Base-by-base conservation (phyloP, 2,329 filamentous ascomycete species). In the Trichophaea hybrida region DNA sequence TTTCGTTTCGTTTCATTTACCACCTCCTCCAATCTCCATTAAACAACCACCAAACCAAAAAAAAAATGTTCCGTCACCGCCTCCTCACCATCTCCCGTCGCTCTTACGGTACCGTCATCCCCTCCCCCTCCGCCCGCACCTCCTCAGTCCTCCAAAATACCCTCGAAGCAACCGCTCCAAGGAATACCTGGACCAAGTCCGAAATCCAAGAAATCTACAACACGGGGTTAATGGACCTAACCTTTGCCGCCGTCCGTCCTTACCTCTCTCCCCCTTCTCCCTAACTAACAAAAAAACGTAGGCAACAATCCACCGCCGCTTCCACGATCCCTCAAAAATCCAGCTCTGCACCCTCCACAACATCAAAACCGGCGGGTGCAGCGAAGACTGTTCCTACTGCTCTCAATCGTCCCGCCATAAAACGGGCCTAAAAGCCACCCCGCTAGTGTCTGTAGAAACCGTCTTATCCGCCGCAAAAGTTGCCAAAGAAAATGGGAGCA, bases 331-430 rank as follows among this genome's bases (percentile, higher is more conserved):
- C 5, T 78, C 83, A 51, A 83, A 87, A 33, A 87, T 95, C 64
- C 89, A 95, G 73, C 85, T 94, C 73, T 95, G 89, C 75, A 95
- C 89, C 0, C 77, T 95, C 60, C 94, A 94, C 86, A 94, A 94
- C 77, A 95, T 95, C 76, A 95, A 95, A 72, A 94, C 88, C 6
- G 89, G 89, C 58, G 89, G 89, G 52, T 95, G 89, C 74, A 88
- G 82, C 67, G 89, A 94, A 72, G 89, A 95, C 73, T 95, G 89
- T 75, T 88, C 85, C 31, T 95, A 95, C 80, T 94, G 88, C 72
- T 86, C 88, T 1, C 88, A 94, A 73, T 90, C 88, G 4, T 88
- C 86, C 5, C 84, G 86, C 32, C 85, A 94, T 78, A 46, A 43
- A n/a, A 83, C 89, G 3, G 87, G 88, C 6, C 78, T 94, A 35